A percentile compares a stretch with the other conserved stretches of the same genome.
These are phyloP conservation scores for Nevesoporus exiguus DNA, from an alignment of 768 basidiomycete genomes.

Conservation along the genomic window DNA sequence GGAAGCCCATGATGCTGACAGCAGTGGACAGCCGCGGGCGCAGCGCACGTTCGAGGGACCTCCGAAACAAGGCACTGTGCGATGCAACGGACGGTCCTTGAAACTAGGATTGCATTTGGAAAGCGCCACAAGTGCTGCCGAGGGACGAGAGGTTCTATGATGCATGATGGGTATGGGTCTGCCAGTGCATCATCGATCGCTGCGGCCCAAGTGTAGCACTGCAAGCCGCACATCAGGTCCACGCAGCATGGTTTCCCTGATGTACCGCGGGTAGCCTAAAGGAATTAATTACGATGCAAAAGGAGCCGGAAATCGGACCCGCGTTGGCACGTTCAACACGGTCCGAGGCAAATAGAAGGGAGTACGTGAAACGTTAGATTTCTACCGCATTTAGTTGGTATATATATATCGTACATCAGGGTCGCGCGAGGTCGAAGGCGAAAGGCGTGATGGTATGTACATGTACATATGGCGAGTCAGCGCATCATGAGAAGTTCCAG, in stretches of 20 bases:
- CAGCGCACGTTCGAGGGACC: too few relatives aligned
- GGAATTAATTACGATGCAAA: too few relatives aligned
- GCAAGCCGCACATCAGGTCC: too few relatives aligned
- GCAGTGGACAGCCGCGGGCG: too few relatives aligned
- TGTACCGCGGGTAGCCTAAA: not conserved
- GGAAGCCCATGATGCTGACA: too few relatives aligned
- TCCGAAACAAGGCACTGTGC: too few relatives aligned
- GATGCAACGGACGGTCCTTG: not conserved
- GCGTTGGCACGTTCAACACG: not conserved
- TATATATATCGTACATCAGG: not conserved
- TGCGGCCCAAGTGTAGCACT: not conserved
- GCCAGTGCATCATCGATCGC: not conserved
- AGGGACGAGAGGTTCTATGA: too few relatives aligned
- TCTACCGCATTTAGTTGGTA: too few relatives aligned
- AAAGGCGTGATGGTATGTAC: not conserved
- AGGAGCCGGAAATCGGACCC: not conserved
- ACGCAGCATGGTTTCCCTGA: too few relatives aligned
- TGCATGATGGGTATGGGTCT: not conserved
- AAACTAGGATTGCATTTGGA: not conserved
- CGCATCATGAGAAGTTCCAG: too few relatives aligned
- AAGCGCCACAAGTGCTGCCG: too few relatives aligned
- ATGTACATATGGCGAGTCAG: too few relatives aligned
- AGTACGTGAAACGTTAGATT: not conserved
- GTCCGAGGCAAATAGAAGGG: not conserved
- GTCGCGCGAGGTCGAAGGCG: not conserved